phyloP scores from a whole-genome alignment of 2,329 filamentous ascomycete species.

The Cytospora mali region DNA sequence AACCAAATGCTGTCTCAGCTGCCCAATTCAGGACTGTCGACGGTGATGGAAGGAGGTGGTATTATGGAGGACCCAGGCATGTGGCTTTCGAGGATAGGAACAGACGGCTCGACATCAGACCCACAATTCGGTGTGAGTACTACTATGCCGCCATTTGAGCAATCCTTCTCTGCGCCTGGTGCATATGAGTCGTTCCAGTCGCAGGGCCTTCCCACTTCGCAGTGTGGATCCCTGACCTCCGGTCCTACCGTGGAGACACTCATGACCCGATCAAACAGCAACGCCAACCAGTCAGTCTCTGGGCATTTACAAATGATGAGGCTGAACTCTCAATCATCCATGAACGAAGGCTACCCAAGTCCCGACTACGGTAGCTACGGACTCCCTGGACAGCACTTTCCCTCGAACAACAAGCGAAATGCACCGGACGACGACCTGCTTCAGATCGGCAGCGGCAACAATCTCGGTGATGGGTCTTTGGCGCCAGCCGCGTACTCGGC shows the following conservation, averaged over 20 bases:
- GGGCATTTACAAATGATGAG: conserved; percentile 41
- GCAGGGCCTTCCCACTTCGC: conserved; percentile 37
- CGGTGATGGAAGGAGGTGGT: conserved; percentile 23
- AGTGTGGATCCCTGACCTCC: conserved; percentile 48
- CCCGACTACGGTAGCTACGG: conserved; percentile 32
- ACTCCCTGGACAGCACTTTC: conserved; percentile 26
- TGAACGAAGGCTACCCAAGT: conserved; percentile 29
- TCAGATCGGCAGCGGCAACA: conserved; percentile 15
- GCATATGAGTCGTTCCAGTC: conserved; percentile 22
- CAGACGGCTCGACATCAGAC: neutral
- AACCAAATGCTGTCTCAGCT: conserved; percentile 10
- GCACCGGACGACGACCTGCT: conserved; percentile 36
- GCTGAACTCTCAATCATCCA: conserved; percentile 43
- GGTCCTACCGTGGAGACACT: conserved; percentile 43
- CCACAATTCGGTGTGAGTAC: neutral
- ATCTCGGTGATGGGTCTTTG: conserved; percentile 29
- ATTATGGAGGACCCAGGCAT: conserved; percentile 31
- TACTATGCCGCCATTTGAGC: conserved; percentile 9
- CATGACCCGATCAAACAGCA: conserved; percentile 49
- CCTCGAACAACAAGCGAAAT: conserved; percentile 38
- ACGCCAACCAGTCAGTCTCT: conserved; percentile 35
- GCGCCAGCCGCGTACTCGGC: conserved; percentile 27
- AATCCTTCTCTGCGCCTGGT: conserved; percentile 25
- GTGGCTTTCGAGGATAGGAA: conserved; percentile 29
- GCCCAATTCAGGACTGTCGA: neutral